A percentile compares a stretch with the other conserved stretches of the same genome.
These are phyloP conservation scores for Hymenochaete sp. DNA, from an alignment of 1,284 basidiomycete species.

Conservation along the genomic window DNA sequence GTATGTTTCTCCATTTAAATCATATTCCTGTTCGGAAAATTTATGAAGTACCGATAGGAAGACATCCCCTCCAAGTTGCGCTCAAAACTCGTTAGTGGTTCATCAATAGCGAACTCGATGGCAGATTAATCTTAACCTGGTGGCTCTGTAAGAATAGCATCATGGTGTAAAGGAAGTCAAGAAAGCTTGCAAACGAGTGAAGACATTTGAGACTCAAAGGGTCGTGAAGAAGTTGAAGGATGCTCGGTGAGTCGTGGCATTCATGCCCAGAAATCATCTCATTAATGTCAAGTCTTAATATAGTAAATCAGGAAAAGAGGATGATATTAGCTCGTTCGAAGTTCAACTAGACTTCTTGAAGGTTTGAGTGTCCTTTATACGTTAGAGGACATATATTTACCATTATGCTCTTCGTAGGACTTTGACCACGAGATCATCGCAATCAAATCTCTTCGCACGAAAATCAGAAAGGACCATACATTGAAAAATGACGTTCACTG, in stretches of 20 bases:
- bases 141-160: conserved; percentile 38
- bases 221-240: conserved; percentile 77
- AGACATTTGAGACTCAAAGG: conserved; percentile 76
- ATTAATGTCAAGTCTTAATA: neutral
- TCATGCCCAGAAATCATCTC: neutral
- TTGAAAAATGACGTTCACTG: conserved; percentile 42
- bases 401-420: conserved; percentile 38
- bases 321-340: conserved; percentile 44
- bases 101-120: neutral
- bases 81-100: conserved; percentile 14
- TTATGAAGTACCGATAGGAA: conserved; percentile 12
- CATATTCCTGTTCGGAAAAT: no score
- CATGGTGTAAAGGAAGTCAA: conserved; percentile 59
- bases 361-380: conserved; percentile 29
- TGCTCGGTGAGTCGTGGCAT: conserved; percentile 40
- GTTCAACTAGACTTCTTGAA: conserved; percentile 63
- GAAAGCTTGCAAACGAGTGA: conserved; percentile 74
- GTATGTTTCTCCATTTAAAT: neutral
- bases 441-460: conserved; percentile 54
- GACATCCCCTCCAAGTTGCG: conserved; percentile 9
- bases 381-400: no score
- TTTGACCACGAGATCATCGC: conserved; percentile 53
- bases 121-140: neutral
- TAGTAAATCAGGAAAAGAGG: conserved; percentile 35
- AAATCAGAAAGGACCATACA: conserved; percentile 64